A percentile compares a stretch with the other conserved stretches of the same genome.
Evolutionary conservation across 441 rosid genomes (phyloP).

Genomic region (Aquilaria agallochum): DNA sequence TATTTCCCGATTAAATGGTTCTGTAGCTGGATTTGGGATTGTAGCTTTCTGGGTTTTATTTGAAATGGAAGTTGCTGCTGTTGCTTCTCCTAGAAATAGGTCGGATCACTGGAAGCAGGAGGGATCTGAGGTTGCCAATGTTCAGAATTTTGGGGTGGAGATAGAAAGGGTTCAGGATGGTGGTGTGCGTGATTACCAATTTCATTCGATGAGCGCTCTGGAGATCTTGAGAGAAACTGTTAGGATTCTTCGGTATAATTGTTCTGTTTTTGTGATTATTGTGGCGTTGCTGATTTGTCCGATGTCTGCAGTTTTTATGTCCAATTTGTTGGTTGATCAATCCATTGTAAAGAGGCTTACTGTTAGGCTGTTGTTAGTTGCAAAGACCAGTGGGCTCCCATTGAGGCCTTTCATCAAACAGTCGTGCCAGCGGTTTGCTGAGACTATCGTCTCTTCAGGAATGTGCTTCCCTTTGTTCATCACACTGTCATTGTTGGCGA

Average conservation of each 20-base stretch:
- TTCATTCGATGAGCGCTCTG: conserved; percentile 68
- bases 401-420: conserved; percentile 54
- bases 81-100: conserved; percentile 26
- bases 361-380: conserved; percentile 55
- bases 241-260: conserved; percentile 72
- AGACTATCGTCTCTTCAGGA: conserved; percentile 59
- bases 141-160: conserved; percentile 25
- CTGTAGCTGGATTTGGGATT: conserved; percentile 11
- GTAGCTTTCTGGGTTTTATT: conserved; percentile 12
- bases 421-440: conserved; percentile 64
- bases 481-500: conserved; percentile 56
- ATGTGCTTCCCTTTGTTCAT: conserved; percentile 73
- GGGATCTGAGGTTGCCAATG: conserved; percentile 32
- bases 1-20: conserved; percentile 6
- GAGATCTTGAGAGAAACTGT: conserved; percentile 90
- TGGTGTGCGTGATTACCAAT: conserved; percentile 19
- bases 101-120: conserved; percentile 25
- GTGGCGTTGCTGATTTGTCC: conserved; percentile 69
- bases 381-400: conserved; percentile 75
- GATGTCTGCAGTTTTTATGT: conserved; percentile 60
- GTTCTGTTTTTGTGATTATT: conserved; percentile 55
- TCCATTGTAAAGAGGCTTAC: conserved; percentile 59
- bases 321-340: conserved; percentile 67
- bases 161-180: conserved; percentile 26
- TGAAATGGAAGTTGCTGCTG: conserved; percentile 28